Conservation (phyloP, 2,329 filamentous ascomycete genomes). For the Claviceps humidiphila region DNA sequence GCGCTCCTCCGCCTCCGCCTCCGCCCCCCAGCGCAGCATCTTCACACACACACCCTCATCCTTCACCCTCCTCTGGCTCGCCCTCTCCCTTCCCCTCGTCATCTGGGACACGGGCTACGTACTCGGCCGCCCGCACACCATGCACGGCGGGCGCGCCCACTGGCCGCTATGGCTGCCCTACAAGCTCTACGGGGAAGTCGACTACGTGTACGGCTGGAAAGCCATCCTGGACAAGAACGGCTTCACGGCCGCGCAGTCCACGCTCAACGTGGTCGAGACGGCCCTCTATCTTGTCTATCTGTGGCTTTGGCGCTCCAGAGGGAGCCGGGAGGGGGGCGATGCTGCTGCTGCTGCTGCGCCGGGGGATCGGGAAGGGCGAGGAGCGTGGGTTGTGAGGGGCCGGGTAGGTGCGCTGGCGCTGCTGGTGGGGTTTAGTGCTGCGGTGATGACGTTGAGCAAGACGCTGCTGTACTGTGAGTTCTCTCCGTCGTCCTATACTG, state of each 20-base stretch:
- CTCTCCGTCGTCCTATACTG: neutral
- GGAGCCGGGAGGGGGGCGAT: neutral
- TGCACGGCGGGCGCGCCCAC: constrained; percentile 65
- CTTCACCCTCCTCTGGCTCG: constrained; percentile 53
- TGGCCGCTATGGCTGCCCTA: constrained; percentile 65
- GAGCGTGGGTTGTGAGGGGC: constrained; percentile 24
- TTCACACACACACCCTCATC: constrained; percentile 30
- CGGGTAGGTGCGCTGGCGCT: constrained; percentile 30
- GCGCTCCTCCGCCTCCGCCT: constrained; percentile 18
- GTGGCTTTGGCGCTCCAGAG: constrained; percentile 19
- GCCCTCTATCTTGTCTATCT: constrained; percentile 48
- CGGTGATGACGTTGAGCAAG: constrained; percentile 49
- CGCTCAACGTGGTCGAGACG: constrained; percentile 57
- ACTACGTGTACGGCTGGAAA: constrained; percentile 70
- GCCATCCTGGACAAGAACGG: constrained; percentile 55
- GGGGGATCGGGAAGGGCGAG: too few species aligned
- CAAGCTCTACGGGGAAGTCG: constrained; percentile 64
- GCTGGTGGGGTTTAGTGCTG: constrained; percentile 36
- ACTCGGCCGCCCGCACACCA: constrained; percentile 64
- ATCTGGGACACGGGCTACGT: constrained; percentile 74
- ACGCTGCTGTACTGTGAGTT: constrained; percentile 46
- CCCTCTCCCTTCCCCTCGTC: constrained; percentile 63
- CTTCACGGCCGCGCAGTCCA: constrained; percentile 64
- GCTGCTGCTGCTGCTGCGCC: too few species aligned
- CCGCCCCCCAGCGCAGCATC: constrained; percentile 4